Evolutionary conservation across 1,139 yeast species (phyloP).

Genomic region (Torulaspora pretoriensis): DNA sequence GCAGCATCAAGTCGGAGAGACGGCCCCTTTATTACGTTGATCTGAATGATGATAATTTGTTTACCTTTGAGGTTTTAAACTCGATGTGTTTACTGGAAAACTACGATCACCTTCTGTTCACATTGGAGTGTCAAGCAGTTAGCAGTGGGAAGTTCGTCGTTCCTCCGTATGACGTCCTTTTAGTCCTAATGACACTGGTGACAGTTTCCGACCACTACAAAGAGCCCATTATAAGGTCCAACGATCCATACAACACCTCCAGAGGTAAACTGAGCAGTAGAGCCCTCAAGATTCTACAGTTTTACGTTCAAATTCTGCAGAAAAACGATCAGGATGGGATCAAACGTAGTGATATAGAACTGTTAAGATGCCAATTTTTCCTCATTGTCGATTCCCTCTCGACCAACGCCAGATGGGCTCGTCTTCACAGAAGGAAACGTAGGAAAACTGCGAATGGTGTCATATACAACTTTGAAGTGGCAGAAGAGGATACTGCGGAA

Average conservation of each 20-base stretch:
- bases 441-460: conserved; percentile 13
- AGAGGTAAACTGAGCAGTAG: conserved; percentile 23
- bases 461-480: conserved; percentile 5
- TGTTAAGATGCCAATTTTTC: conserved; percentile 34
- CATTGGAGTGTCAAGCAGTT: conserved; percentile 24
- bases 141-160: conserved; percentile 12
- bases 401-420: conserved; percentile 6
- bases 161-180: conserved; percentile 31
- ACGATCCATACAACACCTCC: conserved; percentile 29
- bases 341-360: conserved; percentile 24
- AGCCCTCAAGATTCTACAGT: conserved; percentile 22
- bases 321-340: conserved; percentile 20
- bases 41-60: conserved; percentile 21
- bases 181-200: conserved; percentile 28
- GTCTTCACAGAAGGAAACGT: conserved; percentile 9
- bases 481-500: conserved; percentile 7
- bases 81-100: conserved; percentile 30
- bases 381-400: conserved; percentile 25
- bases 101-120: conserved; percentile 28
- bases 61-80: conserved; percentile 29
- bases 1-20: conserved; percentile 8
- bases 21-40: conserved; percentile 30
- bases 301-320: conserved; percentile 17
- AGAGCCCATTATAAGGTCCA: conserved; percentile 18
- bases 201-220: conserved; percentile 26